These are phyloP conservation scores for Platanthera guangdongensis DNA, from an alignment of 106 monocot species.

Conservation along the genomic window DNA sequence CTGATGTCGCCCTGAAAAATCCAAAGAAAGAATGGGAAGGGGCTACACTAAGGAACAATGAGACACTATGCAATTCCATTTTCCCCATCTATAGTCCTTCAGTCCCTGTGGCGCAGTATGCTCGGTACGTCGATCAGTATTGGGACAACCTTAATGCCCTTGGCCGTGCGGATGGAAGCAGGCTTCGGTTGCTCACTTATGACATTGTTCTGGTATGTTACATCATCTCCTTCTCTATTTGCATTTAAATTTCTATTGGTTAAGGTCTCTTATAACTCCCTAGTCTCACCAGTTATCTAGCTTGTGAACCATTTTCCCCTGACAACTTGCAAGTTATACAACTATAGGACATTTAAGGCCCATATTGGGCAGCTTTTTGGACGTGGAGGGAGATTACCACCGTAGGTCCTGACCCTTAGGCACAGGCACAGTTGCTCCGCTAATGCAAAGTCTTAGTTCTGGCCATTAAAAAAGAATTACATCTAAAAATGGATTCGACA, in stretches of 20 bases:
- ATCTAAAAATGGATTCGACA: too few relatives aligned
- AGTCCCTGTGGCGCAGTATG: constrained; percentile 71
- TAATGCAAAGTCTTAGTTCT: too few relatives aligned
- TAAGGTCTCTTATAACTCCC: background rate
- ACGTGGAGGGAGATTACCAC: too few relatives aligned
- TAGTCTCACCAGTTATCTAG: background rate
- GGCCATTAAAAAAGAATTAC: too few relatives aligned
- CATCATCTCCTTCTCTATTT: background rate
- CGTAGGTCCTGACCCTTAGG: too few relatives aligned
- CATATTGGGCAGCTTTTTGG: too few relatives aligned
- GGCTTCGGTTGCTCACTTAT: constrained; percentile 70
- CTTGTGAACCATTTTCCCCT: background rate
- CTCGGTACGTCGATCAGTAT: constrained; percentile 78
- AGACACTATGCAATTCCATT: constrained; percentile 88
- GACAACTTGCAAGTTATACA: background rate
- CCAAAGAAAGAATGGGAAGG: constrained; percentile 99
- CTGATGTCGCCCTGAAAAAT: constrained; percentile 79
- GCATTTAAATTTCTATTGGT: background rate
- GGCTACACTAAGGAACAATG: constrained; percentile 90
- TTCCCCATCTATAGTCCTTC: constrained; percentile 83
- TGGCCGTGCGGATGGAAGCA: constrained; percentile 84
- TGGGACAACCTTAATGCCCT: constrained; percentile 91
- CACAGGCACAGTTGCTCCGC: too few relatives aligned
- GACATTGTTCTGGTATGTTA: constrained; percentile 85
- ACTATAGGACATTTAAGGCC: background rate